A percentile compares a stretch with the other conserved stretches of the same genome.
Evolutionary conservation across 108 stramenopile species (phyloP).

Genomic region (Conticribra weissflogii): DNA sequence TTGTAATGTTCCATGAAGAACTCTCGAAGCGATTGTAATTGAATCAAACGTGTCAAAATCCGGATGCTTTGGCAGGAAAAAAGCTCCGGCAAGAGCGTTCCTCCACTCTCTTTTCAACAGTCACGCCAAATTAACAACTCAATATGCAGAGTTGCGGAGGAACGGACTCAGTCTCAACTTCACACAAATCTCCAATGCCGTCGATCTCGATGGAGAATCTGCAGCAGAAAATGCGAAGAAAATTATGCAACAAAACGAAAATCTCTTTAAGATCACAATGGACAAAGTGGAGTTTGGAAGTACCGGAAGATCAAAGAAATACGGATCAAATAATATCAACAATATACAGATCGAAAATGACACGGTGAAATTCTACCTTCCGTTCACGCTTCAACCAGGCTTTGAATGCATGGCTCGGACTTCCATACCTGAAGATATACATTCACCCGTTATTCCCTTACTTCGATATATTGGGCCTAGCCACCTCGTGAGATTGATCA

Average conservation of each 20-base stretch:
- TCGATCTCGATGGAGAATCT: constrained; percentile 9
- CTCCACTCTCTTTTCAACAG: constrained; percentile 31
- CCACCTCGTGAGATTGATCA: constrained; percentile 69
- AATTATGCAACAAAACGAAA: constrained; percentile 46
- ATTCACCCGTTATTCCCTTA: constrained; percentile 76
- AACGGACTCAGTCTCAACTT: constrained; percentile 41
- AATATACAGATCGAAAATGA: constrained; percentile 29
- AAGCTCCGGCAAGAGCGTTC: constrained; percentile 38
- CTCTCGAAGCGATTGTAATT: constrained; percentile 29
- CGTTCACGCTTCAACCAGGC: constrained; percentile 43
- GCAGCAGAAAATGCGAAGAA: constrained; percentile 31
- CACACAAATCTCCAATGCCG: not conserved
- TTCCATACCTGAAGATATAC: constrained; percentile 39
- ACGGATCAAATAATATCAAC: not conserved
- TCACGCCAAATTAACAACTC: constrained; percentile 30
- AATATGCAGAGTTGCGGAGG: constrained; percentile 34
- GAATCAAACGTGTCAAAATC: constrained; percentile 18
- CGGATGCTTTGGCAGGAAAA: constrained; percentile 18
- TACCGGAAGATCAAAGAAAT: constrained; percentile 4
- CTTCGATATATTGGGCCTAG: constrained; percentile 72
- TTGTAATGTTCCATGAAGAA: constrained; percentile 7
- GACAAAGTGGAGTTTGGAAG: constrained; percentile 41
- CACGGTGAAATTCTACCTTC: constrained; percentile 34
- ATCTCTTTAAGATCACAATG: constrained; percentile 30
- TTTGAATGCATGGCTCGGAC: constrained; percentile 32